These are phyloP conservation scores for Podaxis carcinomalis DNA, from an alignment of 768 basidiomycete genomes.

Conservation along the genomic window DNA sequence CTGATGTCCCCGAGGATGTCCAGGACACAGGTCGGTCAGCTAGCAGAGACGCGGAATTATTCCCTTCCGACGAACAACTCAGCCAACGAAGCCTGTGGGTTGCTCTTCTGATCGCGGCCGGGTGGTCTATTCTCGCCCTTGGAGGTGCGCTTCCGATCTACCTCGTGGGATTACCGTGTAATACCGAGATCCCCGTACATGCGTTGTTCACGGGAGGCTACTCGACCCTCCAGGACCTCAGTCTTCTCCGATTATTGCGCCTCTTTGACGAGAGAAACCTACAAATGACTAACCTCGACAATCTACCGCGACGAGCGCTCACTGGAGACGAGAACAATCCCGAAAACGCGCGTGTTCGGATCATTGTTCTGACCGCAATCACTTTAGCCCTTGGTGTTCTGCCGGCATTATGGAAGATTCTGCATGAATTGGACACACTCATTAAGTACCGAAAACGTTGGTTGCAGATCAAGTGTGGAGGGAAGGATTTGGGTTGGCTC, in stretches of 20 bases:
- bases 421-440: constrained; percentile 58
- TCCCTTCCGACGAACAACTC: constrained; percentile 75
- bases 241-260: constrained; percentile 67
- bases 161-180: constrained; percentile 63
- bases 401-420: constrained; percentile 61
- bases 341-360: constrained; percentile 48
- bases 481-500: constrained; percentile 74
- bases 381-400: constrained; percentile 56
- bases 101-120: constrained; percentile 55
- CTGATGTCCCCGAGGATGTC: constrained; percentile 51
- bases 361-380: constrained; percentile 67
- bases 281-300: constrained; percentile 26
- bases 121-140: constrained; percentile 67
- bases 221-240: constrained; percentile 71
- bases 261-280: constrained; percentile 44
- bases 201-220: constrained; percentile 52
- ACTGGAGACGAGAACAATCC: constrained; percentile 28
- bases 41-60: constrained; percentile 47
- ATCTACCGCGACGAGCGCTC: constrained; percentile 28
- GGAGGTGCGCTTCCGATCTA: constrained; percentile 73
- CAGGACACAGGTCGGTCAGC: constrained; percentile 49
- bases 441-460: constrained; percentile 55
- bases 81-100: constrained; percentile 69
- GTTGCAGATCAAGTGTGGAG: constrained; percentile 58
- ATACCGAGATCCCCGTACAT: constrained; percentile 44